phyloP scores from a whole-genome alignment of 192 early-diverging fungal species.

The Coemansia aciculifera region DNA sequence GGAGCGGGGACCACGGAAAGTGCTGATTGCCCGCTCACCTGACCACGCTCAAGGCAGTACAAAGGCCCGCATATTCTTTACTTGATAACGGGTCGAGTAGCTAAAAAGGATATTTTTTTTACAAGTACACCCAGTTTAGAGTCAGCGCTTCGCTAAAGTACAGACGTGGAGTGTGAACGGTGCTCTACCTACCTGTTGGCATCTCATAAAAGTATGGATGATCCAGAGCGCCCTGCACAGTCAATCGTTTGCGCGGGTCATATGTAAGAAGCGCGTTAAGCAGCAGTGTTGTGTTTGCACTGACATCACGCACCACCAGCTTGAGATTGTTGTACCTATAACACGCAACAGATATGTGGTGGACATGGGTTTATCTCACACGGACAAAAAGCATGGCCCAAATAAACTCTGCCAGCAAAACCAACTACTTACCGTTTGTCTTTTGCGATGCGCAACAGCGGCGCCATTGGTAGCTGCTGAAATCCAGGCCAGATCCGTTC shows the following conservation, averaged over 20 bases:
- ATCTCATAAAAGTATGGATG: conserved; percentile 78
- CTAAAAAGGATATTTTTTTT: not conserved
- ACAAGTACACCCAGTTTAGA: not conserved
- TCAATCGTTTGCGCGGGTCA: conserved; percentile 66
- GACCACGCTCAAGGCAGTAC: not conserved
- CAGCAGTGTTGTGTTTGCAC: conserved; percentile 59
- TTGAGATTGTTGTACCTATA: conserved; percentile 62
- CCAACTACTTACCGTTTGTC: conserved; percentile 28
- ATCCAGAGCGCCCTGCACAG: conserved; percentile 54
- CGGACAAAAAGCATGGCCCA: not conserved
- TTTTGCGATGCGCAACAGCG: conserved; percentile 59
- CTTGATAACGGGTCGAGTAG: not conserved
- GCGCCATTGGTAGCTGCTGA: conserved; percentile 62
- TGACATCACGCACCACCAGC: conserved; percentile 57
- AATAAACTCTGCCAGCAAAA: not conserved
- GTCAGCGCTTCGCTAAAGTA: conserved; percentile 2
- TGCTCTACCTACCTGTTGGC: conserved; percentile 54
- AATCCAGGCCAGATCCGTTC: conserved; percentile 80
- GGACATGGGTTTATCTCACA: not conserved
- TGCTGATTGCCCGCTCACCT: not conserved
- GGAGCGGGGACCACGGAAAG: not conserved
- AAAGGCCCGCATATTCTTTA: not conserved
- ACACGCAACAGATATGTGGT: not conserved
- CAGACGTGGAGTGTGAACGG: not conserved
- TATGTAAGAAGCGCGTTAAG: conserved; percentile 73